Evolutionary conservation across 1,139 yeast species (phyloP).

Genomic region (Diutina scorzettiae): DNA sequence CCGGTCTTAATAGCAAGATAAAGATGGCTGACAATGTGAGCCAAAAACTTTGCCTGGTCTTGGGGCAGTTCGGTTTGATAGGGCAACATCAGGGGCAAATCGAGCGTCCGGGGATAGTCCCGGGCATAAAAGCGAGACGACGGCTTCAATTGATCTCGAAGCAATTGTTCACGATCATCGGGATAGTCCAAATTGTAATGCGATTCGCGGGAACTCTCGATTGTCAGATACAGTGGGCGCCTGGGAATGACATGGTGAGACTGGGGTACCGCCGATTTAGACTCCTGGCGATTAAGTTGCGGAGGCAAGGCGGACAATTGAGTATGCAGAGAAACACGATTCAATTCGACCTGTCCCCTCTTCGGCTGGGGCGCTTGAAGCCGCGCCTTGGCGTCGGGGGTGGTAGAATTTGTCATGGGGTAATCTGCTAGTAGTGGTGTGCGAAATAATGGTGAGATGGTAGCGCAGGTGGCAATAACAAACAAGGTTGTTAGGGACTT

Average conservation of each 20-base stretch:
- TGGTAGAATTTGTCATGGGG: no score
- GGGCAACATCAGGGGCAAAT: constrained; percentile 58
- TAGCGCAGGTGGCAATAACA: no score
- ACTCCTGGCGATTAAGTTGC: background rate
- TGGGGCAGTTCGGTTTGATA: constrained; percentile 58
- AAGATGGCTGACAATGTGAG: constrained; percentile 68
- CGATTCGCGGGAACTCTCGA: constrained; percentile 27
- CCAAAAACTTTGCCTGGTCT: constrained; percentile 64
- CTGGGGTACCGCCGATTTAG: constrained; percentile 2
- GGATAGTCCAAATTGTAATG: constrained; percentile 52
- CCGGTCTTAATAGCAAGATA: constrained; percentile 68
- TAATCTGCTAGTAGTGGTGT: no score
- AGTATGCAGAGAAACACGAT: background rate
- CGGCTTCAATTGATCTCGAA: constrained; percentile 32
- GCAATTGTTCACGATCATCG: constrained; percentile 29
- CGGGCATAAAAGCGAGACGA: constrained; percentile 48
- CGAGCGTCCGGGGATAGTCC: constrained; percentile 37
- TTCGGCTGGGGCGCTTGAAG: constrained; percentile 1
- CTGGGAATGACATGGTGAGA: constrained; percentile 9
- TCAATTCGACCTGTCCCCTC: background rate
- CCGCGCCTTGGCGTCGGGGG: no score
- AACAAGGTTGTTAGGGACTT: no score
- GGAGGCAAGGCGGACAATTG: background rate
- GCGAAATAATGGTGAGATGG: no score
- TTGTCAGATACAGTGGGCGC: constrained; percentile 25